Base-by-base conservation (phyloP, 2,329 filamentous ascomycete species). In the Rutstroemia sp. region DNA sequence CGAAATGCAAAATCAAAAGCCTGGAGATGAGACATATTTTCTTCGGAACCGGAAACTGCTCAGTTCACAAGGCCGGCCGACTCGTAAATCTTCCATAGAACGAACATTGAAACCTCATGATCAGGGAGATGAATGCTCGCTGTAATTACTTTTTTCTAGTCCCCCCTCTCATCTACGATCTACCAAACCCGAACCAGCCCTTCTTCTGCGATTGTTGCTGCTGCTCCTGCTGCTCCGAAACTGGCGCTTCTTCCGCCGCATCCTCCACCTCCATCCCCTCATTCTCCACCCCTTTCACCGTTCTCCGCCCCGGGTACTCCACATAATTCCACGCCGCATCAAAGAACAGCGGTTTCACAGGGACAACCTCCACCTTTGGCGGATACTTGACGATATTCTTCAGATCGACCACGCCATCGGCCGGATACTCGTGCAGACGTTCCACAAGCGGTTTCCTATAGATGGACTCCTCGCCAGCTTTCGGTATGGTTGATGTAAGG, bases 321-420 rank as follows among this genome's bases (percentile, higher is more conserved):
- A 99, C 92, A 70, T 96, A 97, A 70, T 97, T 97, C 88, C 90
- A 99, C 9, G 94, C 94, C 7, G 96, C 87, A 69, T 99, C 94
- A 58, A 97, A 82, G 77, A 97, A 97, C 37, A 97, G 79, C 27
- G 94, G 94, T 76, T 99, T 99, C 52, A 96, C 87, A 0, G 94
- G 91, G 41, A 97, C 83, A 1, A 87, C 80, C 60, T 89, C 83
- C 63, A 96, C 75, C 68, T 85, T 88, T 1, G 92, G 92, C 12
- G 94, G 94, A 71, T 92, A 96, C 4, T 85, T 81, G 48, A 97
- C 92, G 25, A 99, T 75, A 63, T 92, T 92, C 44, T 78, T 78
- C 25, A 96, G 77, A 69, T 96, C 85, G 9, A 90, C 81, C 7
- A 45, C 27, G 34, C 81, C 83, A 25, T 80, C 81, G 4, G 55